Percentiles rank a stretch among this genome's conserved stretches.
phyloP scores from a whole-genome alignment of 1,139 yeast species.

The Meyerozyma carpophila region DNA sequence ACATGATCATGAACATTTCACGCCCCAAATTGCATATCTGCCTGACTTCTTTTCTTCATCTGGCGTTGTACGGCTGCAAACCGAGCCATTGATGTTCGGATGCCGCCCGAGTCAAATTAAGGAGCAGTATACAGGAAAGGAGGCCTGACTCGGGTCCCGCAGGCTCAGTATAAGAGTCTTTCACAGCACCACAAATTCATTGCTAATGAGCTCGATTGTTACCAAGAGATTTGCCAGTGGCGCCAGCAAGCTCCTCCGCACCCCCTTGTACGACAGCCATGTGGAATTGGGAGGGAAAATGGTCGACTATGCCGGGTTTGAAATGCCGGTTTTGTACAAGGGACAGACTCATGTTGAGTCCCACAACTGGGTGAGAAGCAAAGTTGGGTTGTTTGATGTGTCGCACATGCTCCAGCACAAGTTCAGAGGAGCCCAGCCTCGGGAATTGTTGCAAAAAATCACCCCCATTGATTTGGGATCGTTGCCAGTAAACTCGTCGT shows the following conservation, averaged over 20 bases:
- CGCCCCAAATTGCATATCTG: too few species aligned
- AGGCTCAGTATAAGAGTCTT: neutral
- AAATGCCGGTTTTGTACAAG: constrained; percentile 88
- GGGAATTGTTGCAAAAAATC: constrained; percentile 65
- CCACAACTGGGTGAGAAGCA: constrained; percentile 85
- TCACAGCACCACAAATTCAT: neutral
- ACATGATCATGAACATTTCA: too few species aligned
- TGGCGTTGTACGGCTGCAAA: neutral
- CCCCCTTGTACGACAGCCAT: constrained; percentile 83
- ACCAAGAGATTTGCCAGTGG: constrained; percentile 3
- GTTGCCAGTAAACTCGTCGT: constrained; percentile 55
- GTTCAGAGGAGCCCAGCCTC: constrained; percentile 62
- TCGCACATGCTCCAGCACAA: constrained; percentile 95
- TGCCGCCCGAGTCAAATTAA: neutral
- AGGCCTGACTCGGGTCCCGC: neutral
- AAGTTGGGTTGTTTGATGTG: constrained; percentile 91
- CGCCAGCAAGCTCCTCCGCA: constrained; percentile 16
- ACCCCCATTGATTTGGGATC: constrained; percentile 77
- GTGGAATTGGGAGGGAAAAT: constrained; percentile 76
- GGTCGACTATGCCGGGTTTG: constrained; percentile 93
- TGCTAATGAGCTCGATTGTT: neutral
- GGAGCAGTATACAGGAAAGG: neutral
- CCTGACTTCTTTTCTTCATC: too few species aligned
- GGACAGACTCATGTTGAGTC: constrained; percentile 85
- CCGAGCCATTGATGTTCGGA: neutral